These are phyloP conservation scores for Pyrenochaeta sp. DNA, from an alignment of 2,329 filamentous ascomycete species.

Conservation along the genomic window DNA sequence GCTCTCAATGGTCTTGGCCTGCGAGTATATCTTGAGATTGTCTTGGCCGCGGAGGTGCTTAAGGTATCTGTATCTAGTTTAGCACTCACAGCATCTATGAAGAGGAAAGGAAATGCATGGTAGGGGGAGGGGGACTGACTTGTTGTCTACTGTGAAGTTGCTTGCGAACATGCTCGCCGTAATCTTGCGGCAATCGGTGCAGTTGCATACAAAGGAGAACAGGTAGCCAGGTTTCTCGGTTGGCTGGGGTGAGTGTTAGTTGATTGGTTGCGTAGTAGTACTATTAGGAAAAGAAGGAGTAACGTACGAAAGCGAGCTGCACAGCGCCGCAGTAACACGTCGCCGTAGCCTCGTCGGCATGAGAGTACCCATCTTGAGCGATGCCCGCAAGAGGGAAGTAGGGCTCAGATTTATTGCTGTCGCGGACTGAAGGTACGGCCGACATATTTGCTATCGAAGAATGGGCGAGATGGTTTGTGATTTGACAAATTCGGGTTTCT, in stretches of 20 bases:
- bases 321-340: slow-evolving; percentile 42
- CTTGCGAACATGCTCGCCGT: slow-evolving; percentile 67
- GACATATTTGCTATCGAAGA: background rate
- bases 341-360: slow-evolving; percentile 30
- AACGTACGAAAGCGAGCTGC: slow-evolving; percentile 32
- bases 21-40: slow-evolving; percentile 55
- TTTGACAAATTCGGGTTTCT: slow-evolving; percentile 3
- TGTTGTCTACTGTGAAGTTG: slow-evolving; percentile 60
- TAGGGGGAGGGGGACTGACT: slow-evolving; percentile 22
- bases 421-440: slow-evolving; percentile 5
- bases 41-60: slow-evolving; percentile 60
- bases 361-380: slow-evolving; percentile 30
- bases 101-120: background rate
- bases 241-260: background rate
- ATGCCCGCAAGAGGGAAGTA: slow-evolving; percentile 27
- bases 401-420: slow-evolving; percentile 5
- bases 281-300: background rate
- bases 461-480: background rate
- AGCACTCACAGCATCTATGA: background rate
- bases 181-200: slow-evolving; percentile 67
- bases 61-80: slow-evolving; percentile 32
- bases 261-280: background rate
- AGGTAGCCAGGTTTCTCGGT: slow-evolving; percentile 49
- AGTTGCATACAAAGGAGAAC: slow-evolving; percentile 66
- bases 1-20: slow-evolving; percentile 32